Conservation (phyloP, 345 rosid species). For the Gossypium stocksii region DNA sequence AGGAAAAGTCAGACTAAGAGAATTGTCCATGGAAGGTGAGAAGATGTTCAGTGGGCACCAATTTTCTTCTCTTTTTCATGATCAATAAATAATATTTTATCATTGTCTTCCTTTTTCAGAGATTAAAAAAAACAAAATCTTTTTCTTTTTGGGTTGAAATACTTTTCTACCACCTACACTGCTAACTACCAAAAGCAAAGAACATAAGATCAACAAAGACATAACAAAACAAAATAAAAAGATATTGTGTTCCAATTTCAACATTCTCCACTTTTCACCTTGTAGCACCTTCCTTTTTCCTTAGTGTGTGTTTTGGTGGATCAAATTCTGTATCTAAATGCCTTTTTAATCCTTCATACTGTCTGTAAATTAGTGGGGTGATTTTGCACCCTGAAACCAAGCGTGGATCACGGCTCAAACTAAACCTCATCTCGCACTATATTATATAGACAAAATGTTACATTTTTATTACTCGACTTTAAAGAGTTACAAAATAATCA, state of each 20-base stretch:
- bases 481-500: no score
- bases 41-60: slow-evolving; percentile 11
- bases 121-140: no score
- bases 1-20: background rate
- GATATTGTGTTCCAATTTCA: slow-evolving; percentile 14
- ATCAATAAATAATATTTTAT: slow-evolving; percentile 14
- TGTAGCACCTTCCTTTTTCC: slow-evolving; percentile 8
- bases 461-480: no score
- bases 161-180: slow-evolving; percentile 17
- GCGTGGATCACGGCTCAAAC: no score
- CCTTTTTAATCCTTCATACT: slow-evolving; percentile 16
- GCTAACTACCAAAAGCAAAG: slow-evolving; percentile 29
- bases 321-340: slow-evolving; percentile 27
- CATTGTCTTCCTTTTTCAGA: background rate
- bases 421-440: no score
- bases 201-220: slow-evolving; percentile 33
- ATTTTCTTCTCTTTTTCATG: background rate
- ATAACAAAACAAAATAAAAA: slow-evolving; percentile 32
- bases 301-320: slow-evolving; percentile 25
- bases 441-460: no score
- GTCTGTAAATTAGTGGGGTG: background rate
- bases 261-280: slow-evolving; percentile 25
- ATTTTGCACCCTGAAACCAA: background rate
- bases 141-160: slow-evolving; percentile 28
- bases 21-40: background rate